A percentile compares a stretch with the other conserved stretches of the same genome.
Evolutionary conservation across 1,284 basidiomycete genomes (phyloP).

Genomic region (Polyporus tsugae): DNA sequence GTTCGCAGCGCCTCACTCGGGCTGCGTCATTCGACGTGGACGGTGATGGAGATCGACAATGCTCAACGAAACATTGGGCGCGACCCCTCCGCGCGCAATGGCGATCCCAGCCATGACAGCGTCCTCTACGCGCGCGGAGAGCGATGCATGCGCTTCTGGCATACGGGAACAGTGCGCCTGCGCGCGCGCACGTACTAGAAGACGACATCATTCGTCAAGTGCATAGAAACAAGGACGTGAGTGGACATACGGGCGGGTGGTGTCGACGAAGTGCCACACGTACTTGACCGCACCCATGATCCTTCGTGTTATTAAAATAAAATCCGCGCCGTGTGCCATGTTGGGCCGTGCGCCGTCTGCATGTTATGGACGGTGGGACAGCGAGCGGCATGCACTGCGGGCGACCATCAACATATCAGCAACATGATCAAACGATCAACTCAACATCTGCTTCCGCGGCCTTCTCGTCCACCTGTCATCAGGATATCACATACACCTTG

Average conservation of each 20-base stretch:
- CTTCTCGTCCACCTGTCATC: background rate
- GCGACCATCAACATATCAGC: constrained; percentile 4
- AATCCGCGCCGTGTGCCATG: background rate
- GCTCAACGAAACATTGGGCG: background rate
- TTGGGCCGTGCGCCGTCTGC: background rate
- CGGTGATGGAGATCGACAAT: background rate
- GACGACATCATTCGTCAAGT: background rate
- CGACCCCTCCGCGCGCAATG: background rate
- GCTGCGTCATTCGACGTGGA: background rate
- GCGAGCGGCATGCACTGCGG: background rate
- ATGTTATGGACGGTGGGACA: too few relatives aligned
- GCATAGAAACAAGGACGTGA: background rate
- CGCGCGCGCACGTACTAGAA: background rate
- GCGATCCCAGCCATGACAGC: background rate
- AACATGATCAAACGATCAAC: constrained; percentile 2
- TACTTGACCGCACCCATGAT: background rate
- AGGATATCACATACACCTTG: background rate
- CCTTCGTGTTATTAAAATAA: background rate
- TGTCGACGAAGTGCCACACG: background rate
- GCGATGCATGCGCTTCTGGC: too few relatives aligned
- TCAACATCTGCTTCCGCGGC: background rate
- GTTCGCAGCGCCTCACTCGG: background rate
- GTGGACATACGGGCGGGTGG: background rate
- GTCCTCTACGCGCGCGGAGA: too few relatives aligned
- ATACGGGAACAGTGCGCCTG: background rate